phyloP scores from a whole-genome alignment of 345 rosid genomes.

The Populus alba region DNA sequence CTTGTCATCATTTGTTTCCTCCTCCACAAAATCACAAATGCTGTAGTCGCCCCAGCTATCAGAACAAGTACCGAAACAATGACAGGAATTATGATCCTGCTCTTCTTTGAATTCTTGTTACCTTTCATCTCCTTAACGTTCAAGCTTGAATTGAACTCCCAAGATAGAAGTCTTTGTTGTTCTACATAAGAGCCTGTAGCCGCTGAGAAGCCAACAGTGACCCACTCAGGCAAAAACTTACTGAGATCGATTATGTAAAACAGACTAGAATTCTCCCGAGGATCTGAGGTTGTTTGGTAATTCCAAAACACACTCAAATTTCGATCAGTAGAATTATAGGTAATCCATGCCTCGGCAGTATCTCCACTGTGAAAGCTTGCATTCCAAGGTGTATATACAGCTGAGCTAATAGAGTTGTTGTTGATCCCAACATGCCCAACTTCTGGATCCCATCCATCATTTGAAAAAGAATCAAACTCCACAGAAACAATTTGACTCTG shows the following conservation, averaged over 20 bases:
- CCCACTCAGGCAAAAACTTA: constrained; percentile 35
- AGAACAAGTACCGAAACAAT: constrained; percentile 16
- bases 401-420: constrained; percentile 32
- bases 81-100: constrained; percentile 3
- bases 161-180: constrained; percentile 23
- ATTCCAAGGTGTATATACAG: constrained; percentile 35
- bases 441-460: constrained; percentile 33
- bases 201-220: constrained; percentile 40
- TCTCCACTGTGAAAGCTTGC: constrained; percentile 37
- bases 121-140: neutral
- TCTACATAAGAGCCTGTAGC: constrained; percentile 18
- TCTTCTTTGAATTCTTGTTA: neutral
- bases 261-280: constrained; percentile 24
- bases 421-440: constrained; percentile 46
- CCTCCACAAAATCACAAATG: neutral
- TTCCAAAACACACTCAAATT: constrained; percentile 37
- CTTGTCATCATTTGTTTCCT: constrained; percentile 3
- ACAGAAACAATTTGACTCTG: constrained; percentile 22
- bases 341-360: constrained; percentile 22
- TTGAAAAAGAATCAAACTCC: constrained; percentile 32
- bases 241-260: constrained; percentile 25
- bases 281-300: constrained; percentile 8
- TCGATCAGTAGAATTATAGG: constrained; percentile 31
- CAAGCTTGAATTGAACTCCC: constrained; percentile 45
- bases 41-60: neutral